Base-by-base conservation (phyloP, 2,329 filamentous ascomycete genomes). In the Cordyceps pruinosa region DNA sequence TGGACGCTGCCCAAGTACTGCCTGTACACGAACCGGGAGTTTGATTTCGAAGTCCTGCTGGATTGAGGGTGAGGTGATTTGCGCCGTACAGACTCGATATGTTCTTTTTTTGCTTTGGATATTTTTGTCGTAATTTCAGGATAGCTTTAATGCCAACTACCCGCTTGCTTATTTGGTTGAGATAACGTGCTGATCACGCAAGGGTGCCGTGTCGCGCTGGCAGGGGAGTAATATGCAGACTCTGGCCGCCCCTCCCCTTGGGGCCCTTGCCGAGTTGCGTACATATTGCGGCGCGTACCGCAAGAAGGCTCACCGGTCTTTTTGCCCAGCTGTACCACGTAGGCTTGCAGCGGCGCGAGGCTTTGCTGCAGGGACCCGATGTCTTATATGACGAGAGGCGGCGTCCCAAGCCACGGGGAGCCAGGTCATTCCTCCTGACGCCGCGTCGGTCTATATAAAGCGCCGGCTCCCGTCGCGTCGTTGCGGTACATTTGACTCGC, bases 1-100 rank as follows among this genome's bases (percentile, higher is more conserved):
- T 77, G 76, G 57, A 81, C 79, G 21, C 59, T 80, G 68, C 72
- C 73, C 4, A 55, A 75, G 66, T 80, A 82, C 63, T 71, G 73
- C 60, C 68, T 81, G 17, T 66, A 66, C 62, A 71, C 70, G 26
- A 67, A 70, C 57, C 65, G 65, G 46, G 71, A 74, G 59, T 79
- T 76, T 62, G 70, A 75, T 52, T 69, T 74, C 32, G 74, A 77
- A 66, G 51, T 79, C 23, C 45, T 78, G 15, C 58, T 79, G 48
- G 76, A 79, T 58, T 78, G n/a, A 59, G 63, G 28, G 19, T 4
- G 23, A 7, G 15, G 25, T 17, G 19, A 4, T 46, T 41, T 23
- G 5, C 41, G n/a, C n/a, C n/a, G n/a, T n/a, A n/a, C n/a, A n/a
- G n/a, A n/a, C n/a, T n/a, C n/a, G n/a, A n/a, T n/a, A 2, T 19